Base-by-base conservation (phyloP, 2,329 filamentous ascomycete genomes). In the Epichloe gansuensis region DNA sequence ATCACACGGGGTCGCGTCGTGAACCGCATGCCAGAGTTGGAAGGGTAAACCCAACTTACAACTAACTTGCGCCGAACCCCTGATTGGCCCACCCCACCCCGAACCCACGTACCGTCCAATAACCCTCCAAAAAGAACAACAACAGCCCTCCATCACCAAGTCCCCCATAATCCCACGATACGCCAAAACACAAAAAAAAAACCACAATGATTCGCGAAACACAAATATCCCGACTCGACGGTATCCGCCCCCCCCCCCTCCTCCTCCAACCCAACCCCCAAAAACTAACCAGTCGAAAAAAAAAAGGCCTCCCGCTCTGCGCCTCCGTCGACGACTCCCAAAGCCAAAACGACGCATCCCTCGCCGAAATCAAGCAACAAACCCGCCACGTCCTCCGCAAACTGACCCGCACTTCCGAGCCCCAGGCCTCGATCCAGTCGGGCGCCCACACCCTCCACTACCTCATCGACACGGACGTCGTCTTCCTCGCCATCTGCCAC, bases 401-500 rank as follows among this genome's bases (percentile, higher is more conserved):
- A 58, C 77, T 98, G 59, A 91, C 84, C 70, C 85, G 87, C 70
- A 93, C 90, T 68, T 86, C 90, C 11, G 91, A 94, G 65, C 80
- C 85, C 47, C 89, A 95, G 72, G 93, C 91, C 52, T 89, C 82
- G 66, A 95, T 98, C 71, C 91, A 97, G 71, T 86, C 84, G 59
- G 83, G 85, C 58, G 63, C 67, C 73, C 90, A 88, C 74, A 89
- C 82, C 55, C 76, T 97, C 66, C 90, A 98, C 78, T 95, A 95
- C 75, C 74, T 91, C 57, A 87, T 98, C 71, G 76, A 85, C 62
- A 77, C 82, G 63, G 84, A 87, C 61, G 78, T 98, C 60, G 84
- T 89, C 72, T 97, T 95, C 75, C 77, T 97, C 61, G 89, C 87
- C 75, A 91, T 98, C 70, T 90, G 87, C 75, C 90, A 96, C 69